Evolutionary conservation across 2,329 filamentous ascomycete genomes (phyloP).

Genomic region (Ophiostoma piceae): DNA sequence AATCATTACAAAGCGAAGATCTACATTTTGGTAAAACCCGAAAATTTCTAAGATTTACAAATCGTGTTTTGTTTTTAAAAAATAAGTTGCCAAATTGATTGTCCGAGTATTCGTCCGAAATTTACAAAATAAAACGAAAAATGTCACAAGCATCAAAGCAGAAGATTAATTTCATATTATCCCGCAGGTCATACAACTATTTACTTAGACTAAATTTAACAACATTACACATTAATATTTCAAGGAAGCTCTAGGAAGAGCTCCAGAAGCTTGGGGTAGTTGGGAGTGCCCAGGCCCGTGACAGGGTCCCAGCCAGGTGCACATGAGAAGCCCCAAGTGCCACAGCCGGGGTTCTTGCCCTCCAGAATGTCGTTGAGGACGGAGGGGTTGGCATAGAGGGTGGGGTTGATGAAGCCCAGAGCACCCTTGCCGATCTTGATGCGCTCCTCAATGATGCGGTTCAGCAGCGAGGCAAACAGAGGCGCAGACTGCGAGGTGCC

Average conservation of each 20-base stretch:
- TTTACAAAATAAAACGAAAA: no score
- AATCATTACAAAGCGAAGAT: no score
- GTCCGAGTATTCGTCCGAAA: no score
- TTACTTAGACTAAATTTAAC: neutral
- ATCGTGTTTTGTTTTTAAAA: neutral
- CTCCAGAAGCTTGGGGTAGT: slow-evolving; percentile 28
- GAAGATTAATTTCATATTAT: neutral
- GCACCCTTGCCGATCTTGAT: slow-evolving; percentile 43
- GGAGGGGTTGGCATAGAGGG: slow-evolving; percentile 32
- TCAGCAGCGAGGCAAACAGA: slow-evolving; percentile 52
- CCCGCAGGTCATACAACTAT: neutral
- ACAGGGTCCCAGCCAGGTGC: slow-evolving; percentile 31
- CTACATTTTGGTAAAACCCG: no score
- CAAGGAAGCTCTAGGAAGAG: slow-evolving; percentile 26
- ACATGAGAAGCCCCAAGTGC: slow-evolving; percentile 32
- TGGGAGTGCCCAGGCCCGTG: slow-evolving; percentile 27
- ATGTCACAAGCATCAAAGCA: no score
- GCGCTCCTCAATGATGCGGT: slow-evolving; percentile 58
- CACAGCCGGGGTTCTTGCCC: slow-evolving; percentile 34
- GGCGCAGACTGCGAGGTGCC: slow-evolving; percentile 55
- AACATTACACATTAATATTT: neutral
- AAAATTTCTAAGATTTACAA: neutral
- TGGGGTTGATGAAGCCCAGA: slow-evolving; percentile 37
- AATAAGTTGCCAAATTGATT: no score
- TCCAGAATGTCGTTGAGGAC: slow-evolving; percentile 33